phyloP scores from a whole-genome alignment of 495 filamentous ascomycete genomes.

The Penicillium daleae region DNA sequence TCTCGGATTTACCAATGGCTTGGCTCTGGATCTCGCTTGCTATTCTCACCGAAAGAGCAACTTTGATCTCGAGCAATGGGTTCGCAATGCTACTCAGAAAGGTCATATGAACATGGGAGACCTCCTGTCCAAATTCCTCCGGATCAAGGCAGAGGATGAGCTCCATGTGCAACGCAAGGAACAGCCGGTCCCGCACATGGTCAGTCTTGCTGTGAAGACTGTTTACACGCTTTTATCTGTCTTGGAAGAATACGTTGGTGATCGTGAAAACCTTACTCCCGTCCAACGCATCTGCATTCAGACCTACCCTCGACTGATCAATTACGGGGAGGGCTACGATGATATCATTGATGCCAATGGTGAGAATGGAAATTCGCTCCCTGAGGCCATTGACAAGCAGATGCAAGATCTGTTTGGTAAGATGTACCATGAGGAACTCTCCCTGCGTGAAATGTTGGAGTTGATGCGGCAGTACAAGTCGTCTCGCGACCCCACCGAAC shows the following conservation, averaged over 20 bases:
- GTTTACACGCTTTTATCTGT: conserved; percentile 80
- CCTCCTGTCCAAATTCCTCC: conserved; percentile 72
- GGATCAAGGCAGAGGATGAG: conserved; percentile 83
- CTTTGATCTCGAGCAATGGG: conserved; percentile 83
- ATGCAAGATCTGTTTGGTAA: conserved; percentile 98
- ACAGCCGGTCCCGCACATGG: conserved; percentile 61
- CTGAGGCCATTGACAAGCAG: conserved; percentile 75
- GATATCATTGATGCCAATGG: conserved; percentile 87
- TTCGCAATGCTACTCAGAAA: conserved; percentile 64
- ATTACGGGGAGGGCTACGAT: conserved; percentile 90
- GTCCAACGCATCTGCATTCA: conserved; percentile 88
- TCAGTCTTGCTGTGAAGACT: conserved; percentile 79
- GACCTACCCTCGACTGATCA: conserved; percentile 92
- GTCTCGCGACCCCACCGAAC: conserved; percentile 78
- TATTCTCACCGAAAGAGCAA: conserved; percentile 81
- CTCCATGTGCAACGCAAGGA: conserved; percentile 67
- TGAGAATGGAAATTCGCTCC: conserved; percentile 73
- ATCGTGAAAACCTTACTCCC: conserved; percentile 58
- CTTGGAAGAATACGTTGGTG: conserved; percentile 66
- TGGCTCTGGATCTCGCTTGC: conserved; percentile 87
- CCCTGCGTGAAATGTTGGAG: conserved; percentile 78
- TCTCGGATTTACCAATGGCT: conserved; percentile 71
- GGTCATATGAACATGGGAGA: conserved; percentile 61
- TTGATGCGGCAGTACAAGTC: conserved; percentile 82
- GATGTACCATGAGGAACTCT: conserved; percentile 89